phyloP scores from a whole-genome alignment of 176 grass and related monocot species.

The Carex kokanica region DNA sequence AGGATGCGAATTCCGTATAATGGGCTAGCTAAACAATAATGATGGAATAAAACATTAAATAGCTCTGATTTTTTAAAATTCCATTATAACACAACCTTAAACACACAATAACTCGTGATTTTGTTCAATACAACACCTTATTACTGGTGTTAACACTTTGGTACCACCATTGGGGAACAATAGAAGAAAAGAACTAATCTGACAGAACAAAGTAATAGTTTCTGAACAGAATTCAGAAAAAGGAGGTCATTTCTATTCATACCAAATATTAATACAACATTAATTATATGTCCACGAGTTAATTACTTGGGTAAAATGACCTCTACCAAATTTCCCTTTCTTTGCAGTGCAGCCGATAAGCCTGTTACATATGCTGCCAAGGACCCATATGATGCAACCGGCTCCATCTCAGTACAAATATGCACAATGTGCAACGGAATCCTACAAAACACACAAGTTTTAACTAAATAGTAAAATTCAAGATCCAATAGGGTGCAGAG shows the following conservation, averaged over 20 bases:
- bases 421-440: slow-evolving; percentile 51
- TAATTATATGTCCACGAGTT: background rate
- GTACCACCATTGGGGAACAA: background rate
- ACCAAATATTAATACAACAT: background rate
- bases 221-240: background rate
- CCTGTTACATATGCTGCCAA: slow-evolving; percentile 44
- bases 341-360: slow-evolving; percentile 48
- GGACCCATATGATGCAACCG: slow-evolving; percentile 40
- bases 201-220: background rate
- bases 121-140: background rate
- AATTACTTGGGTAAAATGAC: slow-evolving; percentile 61
- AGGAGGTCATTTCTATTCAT: background rate
- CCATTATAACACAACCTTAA: background rate
- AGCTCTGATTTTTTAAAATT: background rate
- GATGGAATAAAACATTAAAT: background rate
- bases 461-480: background rate
- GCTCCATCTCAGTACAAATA: slow-evolving; percentile 52
- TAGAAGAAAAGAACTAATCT: background rate
- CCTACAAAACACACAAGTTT: slow-evolving; percentile 26
- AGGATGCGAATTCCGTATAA: too few relatives aligned
- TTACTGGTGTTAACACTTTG: background rate
- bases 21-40: background rate
- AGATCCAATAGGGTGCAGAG: slow-evolving; percentile 6
- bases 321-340: slow-evolving; percentile 53
- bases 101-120: background rate